Evolutionary conservation across 495 filamentous ascomycete genomes (phyloP).

Genomic region (Oidiodendron maius): DNA sequence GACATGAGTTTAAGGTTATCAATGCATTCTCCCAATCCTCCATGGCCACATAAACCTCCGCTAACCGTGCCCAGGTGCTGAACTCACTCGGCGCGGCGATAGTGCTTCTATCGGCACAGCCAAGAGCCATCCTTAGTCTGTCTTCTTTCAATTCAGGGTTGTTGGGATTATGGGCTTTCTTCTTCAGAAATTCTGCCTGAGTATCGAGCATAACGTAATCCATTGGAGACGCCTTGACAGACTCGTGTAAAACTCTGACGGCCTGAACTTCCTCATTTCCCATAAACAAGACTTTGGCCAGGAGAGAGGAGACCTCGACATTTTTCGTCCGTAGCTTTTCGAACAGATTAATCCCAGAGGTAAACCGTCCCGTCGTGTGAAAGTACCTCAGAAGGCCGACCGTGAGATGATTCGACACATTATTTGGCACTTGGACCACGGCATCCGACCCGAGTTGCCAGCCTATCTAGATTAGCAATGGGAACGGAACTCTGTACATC

Average conservation of each 20-base stretch:
- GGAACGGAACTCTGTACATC: slow-evolving; percentile 6
- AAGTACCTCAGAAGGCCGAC: slow-evolving; percentile 94
- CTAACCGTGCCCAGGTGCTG: slow-evolving; percentile 90
- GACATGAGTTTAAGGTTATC: slow-evolving; percentile 95
- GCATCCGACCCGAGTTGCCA: slow-evolving; percentile 96
- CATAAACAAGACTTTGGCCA: slow-evolving; percentile 83
- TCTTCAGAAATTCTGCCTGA: slow-evolving; percentile 87
- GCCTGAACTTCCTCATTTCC: slow-evolving; percentile 96
- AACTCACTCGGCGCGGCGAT: slow-evolving; percentile 95
- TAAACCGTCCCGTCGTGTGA: slow-evolving; percentile 87
- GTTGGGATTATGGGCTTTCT: slow-evolving; percentile 58
- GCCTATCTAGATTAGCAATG: slow-evolving; percentile 41
- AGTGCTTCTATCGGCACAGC: slow-evolving; percentile 89
- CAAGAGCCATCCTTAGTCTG: slow-evolving; percentile 72
- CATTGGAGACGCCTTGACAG: slow-evolving; percentile 87
- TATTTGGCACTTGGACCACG: slow-evolving; percentile 93
- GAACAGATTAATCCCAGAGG: slow-evolving; percentile 96
- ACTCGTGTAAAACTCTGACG: slow-evolving; percentile 79
- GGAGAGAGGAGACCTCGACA: slow-evolving; percentile 86
- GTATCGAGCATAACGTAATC: slow-evolving; percentile 91
- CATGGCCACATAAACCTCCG: slow-evolving; percentile 84
- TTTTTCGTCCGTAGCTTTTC: slow-evolving; percentile 90
- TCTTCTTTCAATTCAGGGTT: slow-evolving; percentile 44
- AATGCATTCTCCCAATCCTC: slow-evolving; percentile 94
- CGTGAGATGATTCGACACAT: slow-evolving; percentile 93